These are phyloP conservation scores for Xylaria venustula DNA, from an alignment of 495 filamentous ascomycete species.

Conservation along the genomic window DNA sequence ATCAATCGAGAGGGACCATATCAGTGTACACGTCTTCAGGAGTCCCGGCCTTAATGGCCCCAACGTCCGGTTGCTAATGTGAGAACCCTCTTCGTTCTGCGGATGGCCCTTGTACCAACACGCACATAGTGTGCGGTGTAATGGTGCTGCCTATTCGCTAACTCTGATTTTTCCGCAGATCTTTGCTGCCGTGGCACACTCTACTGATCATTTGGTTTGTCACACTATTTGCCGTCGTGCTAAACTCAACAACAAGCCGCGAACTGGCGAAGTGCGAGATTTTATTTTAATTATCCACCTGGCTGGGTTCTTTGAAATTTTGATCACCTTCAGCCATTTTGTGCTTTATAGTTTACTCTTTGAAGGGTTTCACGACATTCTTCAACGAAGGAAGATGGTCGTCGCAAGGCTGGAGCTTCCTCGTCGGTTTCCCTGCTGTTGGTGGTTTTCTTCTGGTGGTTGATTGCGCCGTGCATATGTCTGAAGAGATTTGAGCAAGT, in stretches of 20 bases:
- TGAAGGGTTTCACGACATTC: slow-evolving; percentile 33
- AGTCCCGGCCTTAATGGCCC: slow-evolving; percentile 51
- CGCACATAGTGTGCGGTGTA: background rate
- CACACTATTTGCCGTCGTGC: slow-evolving; percentile 19
- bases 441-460: slow-evolving; percentile 19
- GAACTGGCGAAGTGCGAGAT: slow-evolving; percentile 41
- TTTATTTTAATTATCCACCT: slow-evolving; percentile 47
- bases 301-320: slow-evolving; percentile 46
- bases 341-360: slow-evolving; percentile 29
- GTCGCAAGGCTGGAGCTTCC: slow-evolving; percentile 28
- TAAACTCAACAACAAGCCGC: slow-evolving; percentile 39
- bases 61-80: slow-evolving; percentile 27
- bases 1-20: slow-evolving; percentile 48
- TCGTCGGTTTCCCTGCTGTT: slow-evolving; percentile 20
- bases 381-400: slow-evolving; percentile 42
- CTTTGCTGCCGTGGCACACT: slow-evolving; percentile 41
- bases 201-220: slow-evolving; percentile 43
- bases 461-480: slow-evolving; percentile 29
- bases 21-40: slow-evolving; percentile 45
- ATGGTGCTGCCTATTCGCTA: background rate
- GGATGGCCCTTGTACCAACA: background rate
- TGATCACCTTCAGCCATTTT: slow-evolving; percentile 45
- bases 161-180: slow-evolving; percentile 3
- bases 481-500: slow-evolving; percentile 52
- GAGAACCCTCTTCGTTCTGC: background rate